phyloP scores from a whole-genome alignment of 1,284 basidiomycete species.

The Hymenochaete sp. region DNA sequence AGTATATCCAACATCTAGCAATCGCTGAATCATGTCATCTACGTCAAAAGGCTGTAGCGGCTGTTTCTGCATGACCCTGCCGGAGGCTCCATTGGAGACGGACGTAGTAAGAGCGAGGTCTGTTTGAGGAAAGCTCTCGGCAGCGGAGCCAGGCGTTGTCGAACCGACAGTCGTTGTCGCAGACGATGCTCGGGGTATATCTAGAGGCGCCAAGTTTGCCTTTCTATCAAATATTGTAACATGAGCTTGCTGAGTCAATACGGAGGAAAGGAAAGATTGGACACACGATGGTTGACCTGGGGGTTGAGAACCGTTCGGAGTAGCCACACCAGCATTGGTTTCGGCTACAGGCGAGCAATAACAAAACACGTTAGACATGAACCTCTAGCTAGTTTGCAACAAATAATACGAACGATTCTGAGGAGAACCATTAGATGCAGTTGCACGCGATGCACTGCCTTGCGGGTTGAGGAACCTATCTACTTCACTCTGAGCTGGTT shows the following conservation, averaged over 20 bases:
- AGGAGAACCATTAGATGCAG: conserved; percentile 26
- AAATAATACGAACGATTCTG: too few relatives aligned
- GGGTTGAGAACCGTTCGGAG: not conserved
- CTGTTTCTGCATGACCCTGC: conserved; percentile 47
- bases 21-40: conserved; percentile 96
- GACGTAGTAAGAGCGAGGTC: conserved; percentile 26
- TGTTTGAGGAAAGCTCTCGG: conserved; percentile 31
- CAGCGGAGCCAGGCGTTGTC: conserved; percentile 35
- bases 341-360: too few relatives aligned
- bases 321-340: too few relatives aligned
- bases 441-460: conserved; percentile 36
- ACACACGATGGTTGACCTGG: conserved; percentile 2
- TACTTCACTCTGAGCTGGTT: conserved; percentile 27
- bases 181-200: conserved; percentile 64
- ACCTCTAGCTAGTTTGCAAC: too few relatives aligned
- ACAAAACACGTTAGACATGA: too few relatives aligned
- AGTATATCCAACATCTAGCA: conserved; percentile 95
- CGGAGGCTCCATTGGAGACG: conserved; percentile 33
- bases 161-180: conserved; percentile 55
- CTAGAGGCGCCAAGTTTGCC: conserved; percentile 46
- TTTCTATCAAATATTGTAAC: conserved; percentile 25
- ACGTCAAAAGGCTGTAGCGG: conserved; percentile 62
- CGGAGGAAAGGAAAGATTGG: conserved; percentile 22
- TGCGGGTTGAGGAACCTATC: conserved; percentile 26
- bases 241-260: conserved; percentile 5